Conservation (phyloP, 331 rosid species). For the Malus hybrid region DNA sequence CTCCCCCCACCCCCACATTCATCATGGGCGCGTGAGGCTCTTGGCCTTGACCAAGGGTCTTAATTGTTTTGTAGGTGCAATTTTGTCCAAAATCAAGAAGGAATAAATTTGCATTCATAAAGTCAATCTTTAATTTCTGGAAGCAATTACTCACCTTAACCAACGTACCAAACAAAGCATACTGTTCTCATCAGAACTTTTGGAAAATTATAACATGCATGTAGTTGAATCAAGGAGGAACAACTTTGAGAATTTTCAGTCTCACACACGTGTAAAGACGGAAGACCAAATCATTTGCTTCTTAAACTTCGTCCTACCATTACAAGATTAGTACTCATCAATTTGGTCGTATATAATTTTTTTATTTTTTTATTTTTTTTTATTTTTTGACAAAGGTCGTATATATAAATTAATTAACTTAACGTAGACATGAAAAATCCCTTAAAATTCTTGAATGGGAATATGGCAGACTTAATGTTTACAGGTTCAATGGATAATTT, state of each 20-base stretch:
- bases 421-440: conserved; percentile 4
- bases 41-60: no score
- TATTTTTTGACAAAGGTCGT: no score
- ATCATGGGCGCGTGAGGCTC: no score
- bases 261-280: conserved; percentile 33
- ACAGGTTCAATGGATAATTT: conserved; percentile 19
- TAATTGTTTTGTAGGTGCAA: no score
- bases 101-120: no score
- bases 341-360: neutral
- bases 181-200: neutral
- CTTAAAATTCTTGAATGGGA: conserved; percentile 13
- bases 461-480: neutral
- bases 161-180: no score
- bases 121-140: neutral
- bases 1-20: no score
- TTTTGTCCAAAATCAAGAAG: no score
- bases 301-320: no score
- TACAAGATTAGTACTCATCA: neutral
- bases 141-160: no score
- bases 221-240: conserved; percentile 1
- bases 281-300: conserved; percentile 9
- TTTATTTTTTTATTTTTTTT: no score
- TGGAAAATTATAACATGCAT: neutral
- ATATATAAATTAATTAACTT: neutral
- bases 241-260: neutral